These are phyloP conservation scores for Chlorella sp. DNA, from an alignment of 139 green algal genomes.

Conservation along the genomic window DNA sequence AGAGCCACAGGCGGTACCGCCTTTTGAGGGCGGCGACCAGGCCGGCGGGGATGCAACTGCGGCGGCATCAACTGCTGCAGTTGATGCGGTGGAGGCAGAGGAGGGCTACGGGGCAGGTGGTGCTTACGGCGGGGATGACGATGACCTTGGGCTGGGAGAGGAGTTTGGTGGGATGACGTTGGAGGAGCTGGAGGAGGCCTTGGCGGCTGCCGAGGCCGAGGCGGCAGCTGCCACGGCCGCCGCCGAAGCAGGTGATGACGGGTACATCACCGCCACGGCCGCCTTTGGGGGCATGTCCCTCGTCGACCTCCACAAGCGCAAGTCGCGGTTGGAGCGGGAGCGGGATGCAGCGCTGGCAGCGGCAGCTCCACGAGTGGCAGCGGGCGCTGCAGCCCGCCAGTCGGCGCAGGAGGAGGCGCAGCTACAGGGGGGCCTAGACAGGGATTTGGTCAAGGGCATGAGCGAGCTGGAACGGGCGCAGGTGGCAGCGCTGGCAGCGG, in stretches of 20 bases:
- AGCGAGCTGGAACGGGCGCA: constrained; percentile 30
- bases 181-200: constrained; percentile 14
- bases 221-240: not conserved
- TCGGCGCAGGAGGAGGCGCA: not conserved
- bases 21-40: not conserved
- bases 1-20: too few species aligned
- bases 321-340: not conserved
- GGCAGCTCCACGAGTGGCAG: not conserved
- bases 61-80: not conserved
- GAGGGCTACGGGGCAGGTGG: not conserved
- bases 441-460: not conserved
- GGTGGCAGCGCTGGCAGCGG: constrained; percentile 9
- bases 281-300: constrained; percentile 21
- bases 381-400: too few species aligned
- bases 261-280: constrained; percentile 26
- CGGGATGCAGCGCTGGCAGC: not conserved
- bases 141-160: not conserved
- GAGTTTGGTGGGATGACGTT: constrained; percentile 10
- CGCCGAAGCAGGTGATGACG: not conserved
- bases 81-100: not conserved
- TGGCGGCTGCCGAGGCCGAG: not conserved
- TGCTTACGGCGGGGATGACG: not conserved
- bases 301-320: constrained; percentile 9
- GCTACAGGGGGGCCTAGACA: not conserved
- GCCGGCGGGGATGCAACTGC: not conserved